A percentile compares a stretch with the other conserved stretches of the same genome.
Evolutionary conservation across 2,329 filamentous ascomycete species (phyloP).

Genomic region (Monosporascus sp.): DNA sequence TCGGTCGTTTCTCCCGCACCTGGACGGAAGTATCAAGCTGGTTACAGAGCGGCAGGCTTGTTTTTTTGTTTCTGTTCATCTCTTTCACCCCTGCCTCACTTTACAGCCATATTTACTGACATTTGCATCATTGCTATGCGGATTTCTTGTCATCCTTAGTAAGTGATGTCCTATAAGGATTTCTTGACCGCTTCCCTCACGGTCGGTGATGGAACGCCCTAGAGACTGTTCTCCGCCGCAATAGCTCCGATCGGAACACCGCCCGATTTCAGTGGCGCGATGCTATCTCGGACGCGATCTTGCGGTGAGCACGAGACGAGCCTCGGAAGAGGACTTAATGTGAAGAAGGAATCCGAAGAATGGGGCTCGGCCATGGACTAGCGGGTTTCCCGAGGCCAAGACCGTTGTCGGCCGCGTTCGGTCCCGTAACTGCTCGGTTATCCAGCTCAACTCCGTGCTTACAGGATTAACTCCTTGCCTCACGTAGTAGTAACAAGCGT

Average conservation of each 20-base stretch:
- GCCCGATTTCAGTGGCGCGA: background rate
- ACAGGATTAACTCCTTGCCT: background rate
- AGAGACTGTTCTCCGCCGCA: background rate
- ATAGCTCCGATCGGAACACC: background rate
- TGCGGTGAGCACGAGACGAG: background rate
- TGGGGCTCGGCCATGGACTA: background rate
- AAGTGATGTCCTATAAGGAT: background rate
- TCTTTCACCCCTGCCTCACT: background rate
- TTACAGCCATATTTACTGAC: no score
- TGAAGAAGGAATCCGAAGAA: background rate
- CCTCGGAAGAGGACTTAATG: background rate
- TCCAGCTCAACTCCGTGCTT: background rate
- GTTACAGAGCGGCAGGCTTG: background rate
- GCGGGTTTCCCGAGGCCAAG: background rate
- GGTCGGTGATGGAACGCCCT: background rate
- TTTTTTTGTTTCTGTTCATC: background rate
- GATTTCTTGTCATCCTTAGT: background rate
- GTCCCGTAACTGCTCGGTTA: background rate
- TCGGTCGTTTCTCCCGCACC: background rate
- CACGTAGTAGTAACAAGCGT: background rate
- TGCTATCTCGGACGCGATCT: background rate
- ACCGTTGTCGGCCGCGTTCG: background rate
- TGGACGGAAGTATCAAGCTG: background rate
- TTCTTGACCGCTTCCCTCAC: background rate
- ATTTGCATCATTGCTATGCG: background rate